Base-by-base conservation (phyloP, 192 early-diverging fungal genomes). In the Coemansia sp. region DNA sequence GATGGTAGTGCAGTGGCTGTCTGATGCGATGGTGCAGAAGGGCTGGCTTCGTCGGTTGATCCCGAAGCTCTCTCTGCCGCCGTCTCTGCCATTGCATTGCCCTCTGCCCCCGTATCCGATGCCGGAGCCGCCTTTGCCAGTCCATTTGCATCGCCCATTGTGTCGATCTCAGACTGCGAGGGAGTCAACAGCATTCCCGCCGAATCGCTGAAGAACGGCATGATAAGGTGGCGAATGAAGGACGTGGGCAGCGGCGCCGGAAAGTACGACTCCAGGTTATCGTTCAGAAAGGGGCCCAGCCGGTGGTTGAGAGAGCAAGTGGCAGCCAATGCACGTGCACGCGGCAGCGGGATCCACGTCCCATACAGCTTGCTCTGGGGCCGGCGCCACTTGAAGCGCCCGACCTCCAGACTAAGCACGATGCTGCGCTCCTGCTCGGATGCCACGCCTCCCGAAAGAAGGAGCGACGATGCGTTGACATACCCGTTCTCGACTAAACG, bases 261-360 rank as follows among this genome's bases (percentile, higher is more conserved):
- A 64, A 88, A 88, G 40, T 88, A 83, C 1, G 74, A 73, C 60
- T 88, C 86, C 1, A 94, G 73, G 25, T 85, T 85, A 41, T 93
- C 91, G 61, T 87, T 82, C 59, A 96, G 75, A 55, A 96, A 94
- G 15, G 83, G 84, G 0, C 84, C 88, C 6, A 94, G 66, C 38
- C 85, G 82, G 55, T 88, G 81, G 47, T 93, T 87, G 8, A 97
- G 69, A 27, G 90, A 91, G 63, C 91, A 90, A 0, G 88, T 93
- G 2, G 90, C 80, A 0, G 94, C 90, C 47, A 97, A 81, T 6
- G 90, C 91, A 25, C 89, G 85, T 7, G 92, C 95, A 6, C 95
- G 86, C 2, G 83, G 76, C 23, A 97, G 83, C 9, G 95, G 95
- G 52, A 97, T 92, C 95, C 95, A 97, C 6, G 94, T 95, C 28